A percentile compares a stretch with the other conserved stretches of the same genome.
These are phyloP conservation scores for Jaenimonas drosophilae DNA, from an alignment of 208 protist species.

Conservation along the genomic window DNA sequence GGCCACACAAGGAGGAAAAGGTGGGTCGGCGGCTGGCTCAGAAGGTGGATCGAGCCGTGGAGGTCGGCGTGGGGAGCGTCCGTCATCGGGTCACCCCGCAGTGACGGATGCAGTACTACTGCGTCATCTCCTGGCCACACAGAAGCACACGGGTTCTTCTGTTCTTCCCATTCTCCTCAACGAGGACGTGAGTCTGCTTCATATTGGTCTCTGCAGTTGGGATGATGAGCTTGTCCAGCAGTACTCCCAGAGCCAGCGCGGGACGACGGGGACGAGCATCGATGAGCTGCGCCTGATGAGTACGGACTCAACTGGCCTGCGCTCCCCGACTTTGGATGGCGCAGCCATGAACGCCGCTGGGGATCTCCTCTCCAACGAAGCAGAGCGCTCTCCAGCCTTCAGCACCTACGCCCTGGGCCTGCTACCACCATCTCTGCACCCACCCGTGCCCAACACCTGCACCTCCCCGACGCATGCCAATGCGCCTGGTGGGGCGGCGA, in stretches of 20 bases:
- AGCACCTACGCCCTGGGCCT: not conserved
- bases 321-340: too few species aligned
- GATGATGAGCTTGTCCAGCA: slow-evolving; percentile 58
- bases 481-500: too few species aligned
- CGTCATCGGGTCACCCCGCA: not conserved
- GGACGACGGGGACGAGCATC: too few species aligned
- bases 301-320: too few species aligned
- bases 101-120: slow-evolving; percentile 19
- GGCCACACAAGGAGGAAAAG: not conserved
- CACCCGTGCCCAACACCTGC: too few species aligned
- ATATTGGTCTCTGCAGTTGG: slow-evolving; percentile 59
- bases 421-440: too few species aligned
- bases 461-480: too few species aligned
- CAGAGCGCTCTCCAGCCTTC: too few species aligned
- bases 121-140: slow-evolving; percentile 25
- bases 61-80: not conserved
- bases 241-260: slow-evolving; percentile 11
- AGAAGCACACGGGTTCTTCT: slow-evolving; percentile 16
- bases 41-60: too few species aligned
- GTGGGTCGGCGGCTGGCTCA: not conserved
- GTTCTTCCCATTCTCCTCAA: slow-evolving; percentile 38
- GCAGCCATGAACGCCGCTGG: too few species aligned
- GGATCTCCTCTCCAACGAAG: too few species aligned
- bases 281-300: too few species aligned
- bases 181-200: slow-evolving; percentile 68